Evolutionary conservation across 139 green algal genomes (phyloP), one percentile per base, ranked within the genome.

Genomic region (Chlorella sorokiniana): DNA sequence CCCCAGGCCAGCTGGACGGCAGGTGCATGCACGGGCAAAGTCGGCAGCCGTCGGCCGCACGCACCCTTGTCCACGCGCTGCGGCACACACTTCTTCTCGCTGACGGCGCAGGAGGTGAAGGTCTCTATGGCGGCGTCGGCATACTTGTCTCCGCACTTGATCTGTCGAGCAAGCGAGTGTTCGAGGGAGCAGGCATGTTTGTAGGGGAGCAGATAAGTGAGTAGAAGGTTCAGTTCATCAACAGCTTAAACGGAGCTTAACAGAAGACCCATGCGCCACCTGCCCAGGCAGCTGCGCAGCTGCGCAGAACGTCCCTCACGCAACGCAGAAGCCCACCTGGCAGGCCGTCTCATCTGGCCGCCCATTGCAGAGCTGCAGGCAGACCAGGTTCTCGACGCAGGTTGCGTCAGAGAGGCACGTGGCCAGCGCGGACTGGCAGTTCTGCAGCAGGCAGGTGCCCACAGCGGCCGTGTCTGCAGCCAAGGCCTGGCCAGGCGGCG

Each of bases 31-130:
- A 59, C 48, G 14, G 48, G 14, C 11, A 16, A 11, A 59, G 48
- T 16, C 48, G 16, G 16, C 48, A 59, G 48, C 48, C 48, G 14
- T 25, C 48, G 16, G 11, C 27, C 14, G 23, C 41, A 16, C 70
- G 74, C 42, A 88, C 86, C 85, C 23, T 84, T 65, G 69, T 96
- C 92, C 40, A 89, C 74, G 33, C 88, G 88, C 86, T 97, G 92
- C 16, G 94, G 92, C 35, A 98, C 94, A 82, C 94, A 98, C 85
- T 93, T 93, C 83, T 96, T 90, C 35, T 97, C 87, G 69, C 88
- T 93, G 31, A 98, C 88, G 9, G 94, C 94, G 81, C 94, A 98
- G 10, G 91, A 89, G 81, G 94, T 96, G 90, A 98, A 98, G 11
- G 88, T 78, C 37, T 92, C 83, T 3, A 97, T 85, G 1, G 93